phyloP scores from a whole-genome alignment of 768 basidiomycete species.

The Epithele typhae region DNA sequence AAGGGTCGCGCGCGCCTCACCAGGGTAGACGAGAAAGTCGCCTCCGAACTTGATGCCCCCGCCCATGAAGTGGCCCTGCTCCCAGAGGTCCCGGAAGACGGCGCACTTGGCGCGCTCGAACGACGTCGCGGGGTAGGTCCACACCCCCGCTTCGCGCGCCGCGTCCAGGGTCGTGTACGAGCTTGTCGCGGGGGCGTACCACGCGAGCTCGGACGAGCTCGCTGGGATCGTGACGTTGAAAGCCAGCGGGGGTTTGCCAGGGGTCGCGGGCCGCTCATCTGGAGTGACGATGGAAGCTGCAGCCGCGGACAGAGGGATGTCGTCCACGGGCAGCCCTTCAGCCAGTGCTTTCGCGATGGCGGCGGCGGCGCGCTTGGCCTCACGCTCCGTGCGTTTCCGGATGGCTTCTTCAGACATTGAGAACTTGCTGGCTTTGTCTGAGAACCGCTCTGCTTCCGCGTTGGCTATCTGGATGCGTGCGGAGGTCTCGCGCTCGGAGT shows the following conservation, averaged over 20 bases:
- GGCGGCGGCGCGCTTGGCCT: conserved; percentile 36
- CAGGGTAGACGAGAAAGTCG: conserved; percentile 95
- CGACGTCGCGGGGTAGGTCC: conserved; percentile 66
- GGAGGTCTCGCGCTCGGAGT: conserved; percentile 40
- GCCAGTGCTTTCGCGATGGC: conserved; percentile 20
- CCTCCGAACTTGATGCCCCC: conserved; percentile 93
- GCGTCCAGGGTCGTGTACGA: conserved; percentile 52
- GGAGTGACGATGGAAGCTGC: not conserved
- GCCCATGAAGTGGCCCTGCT: conserved; percentile 83
- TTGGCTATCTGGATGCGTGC: conserved; percentile 45
- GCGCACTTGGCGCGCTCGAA: conserved; percentile 71
- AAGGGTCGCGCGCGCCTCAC: conserved; percentile 39
- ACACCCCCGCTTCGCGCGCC: conserved; percentile 66
- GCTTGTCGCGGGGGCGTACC: conserved; percentile 52
- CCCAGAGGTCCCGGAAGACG: conserved; percentile 79
- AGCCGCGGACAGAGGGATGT: not conserved
- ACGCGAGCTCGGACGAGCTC: conserved; percentile 55
- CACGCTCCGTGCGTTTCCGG: conserved; percentile 69
- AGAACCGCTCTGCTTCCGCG: conserved; percentile 45
- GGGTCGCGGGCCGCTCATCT: conserved; percentile 14
- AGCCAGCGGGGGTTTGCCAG: conserved; percentile 11
- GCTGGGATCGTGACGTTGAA: conserved; percentile 67
- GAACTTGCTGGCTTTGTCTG: conserved; percentile 32
- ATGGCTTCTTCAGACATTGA: conserved; percentile 48
- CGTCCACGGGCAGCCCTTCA: conserved; percentile 12